Percentiles rank a stretch among this genome's conserved stretches.
Evolutionary conservation across 331 rosid species (phyloP).

Genomic region (Acacia pycnantha): DNA sequence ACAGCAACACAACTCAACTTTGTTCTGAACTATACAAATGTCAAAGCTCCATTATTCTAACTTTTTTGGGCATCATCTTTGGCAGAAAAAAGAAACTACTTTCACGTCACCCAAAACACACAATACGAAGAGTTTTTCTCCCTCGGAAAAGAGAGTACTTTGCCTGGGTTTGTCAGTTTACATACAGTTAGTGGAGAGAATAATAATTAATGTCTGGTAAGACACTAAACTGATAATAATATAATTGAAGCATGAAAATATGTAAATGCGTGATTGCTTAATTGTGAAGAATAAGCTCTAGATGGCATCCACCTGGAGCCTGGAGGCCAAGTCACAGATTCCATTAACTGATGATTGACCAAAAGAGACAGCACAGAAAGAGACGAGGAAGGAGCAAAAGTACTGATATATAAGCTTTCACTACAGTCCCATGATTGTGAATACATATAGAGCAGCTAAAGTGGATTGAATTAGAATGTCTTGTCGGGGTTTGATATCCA

Average conservation of each 20-base stretch:
- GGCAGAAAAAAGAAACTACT: neutral
- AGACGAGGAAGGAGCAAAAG: neutral
- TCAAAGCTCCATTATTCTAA: neutral
- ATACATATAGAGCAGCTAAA: too few relatives aligned
- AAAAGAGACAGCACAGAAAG: neutral
- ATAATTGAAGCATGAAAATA: neutral
- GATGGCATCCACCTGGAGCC: neutral
- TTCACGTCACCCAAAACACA: neutral
- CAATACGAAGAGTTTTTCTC: neutral
- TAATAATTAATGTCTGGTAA: neutral
- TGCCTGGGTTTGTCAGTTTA: neutral
- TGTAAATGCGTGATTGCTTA: neutral
- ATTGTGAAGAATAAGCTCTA: neutral
- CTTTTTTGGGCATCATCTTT: neutral
- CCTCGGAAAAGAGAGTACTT: neutral
- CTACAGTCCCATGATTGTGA: neutral
- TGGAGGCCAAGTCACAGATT: neutral
- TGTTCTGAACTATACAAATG: neutral
- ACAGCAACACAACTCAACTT: neutral
- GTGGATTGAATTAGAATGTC: constrained; percentile 1
- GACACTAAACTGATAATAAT: neutral
- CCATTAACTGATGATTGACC: neutral
- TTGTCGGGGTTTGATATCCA: neutral
- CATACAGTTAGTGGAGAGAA: neutral
- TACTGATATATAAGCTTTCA: neutral